Percentiles rank a stretch among this genome's conserved stretches.
phyloP scores from a whole-genome alignment of 257 asterid species.

The Scutellaria baicalensis region DNA sequence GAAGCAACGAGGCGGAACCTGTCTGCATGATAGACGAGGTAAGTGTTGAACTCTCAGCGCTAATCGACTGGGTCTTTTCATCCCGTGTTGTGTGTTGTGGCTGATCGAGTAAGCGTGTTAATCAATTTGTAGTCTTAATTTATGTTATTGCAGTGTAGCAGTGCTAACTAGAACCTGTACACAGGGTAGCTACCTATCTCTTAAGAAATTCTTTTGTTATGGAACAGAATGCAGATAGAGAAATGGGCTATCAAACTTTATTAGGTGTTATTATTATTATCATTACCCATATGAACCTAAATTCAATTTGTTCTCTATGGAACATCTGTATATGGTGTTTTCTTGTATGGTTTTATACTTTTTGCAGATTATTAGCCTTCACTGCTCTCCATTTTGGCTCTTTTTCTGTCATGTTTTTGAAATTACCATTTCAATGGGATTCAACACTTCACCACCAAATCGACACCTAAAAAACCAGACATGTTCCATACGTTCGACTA shows the following conservation, averaged over 20 bases:
- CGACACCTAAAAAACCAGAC: no score
- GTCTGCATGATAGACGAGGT: slow-evolving; percentile 24
- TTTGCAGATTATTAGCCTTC: neutral
- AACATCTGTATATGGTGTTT: neutral
- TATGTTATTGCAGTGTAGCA: slow-evolving; percentile 21
- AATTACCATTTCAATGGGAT: no score
- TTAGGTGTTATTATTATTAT: slow-evolving; percentile 3
- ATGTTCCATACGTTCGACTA: no score
- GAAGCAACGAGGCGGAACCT: slow-evolving; percentile 83
- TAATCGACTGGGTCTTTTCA: neutral
- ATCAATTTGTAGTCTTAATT: slow-evolving; percentile 22
- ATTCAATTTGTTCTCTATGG: slow-evolving; percentile 6
- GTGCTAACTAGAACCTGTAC: slow-evolving; percentile 43
- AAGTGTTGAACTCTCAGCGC: neutral
- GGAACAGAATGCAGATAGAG: slow-evolving; percentile 16
- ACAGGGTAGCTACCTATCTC: slow-evolving; percentile 25
- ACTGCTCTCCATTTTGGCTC: neutral
- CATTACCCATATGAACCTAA: neutral
- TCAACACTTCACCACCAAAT: no score
- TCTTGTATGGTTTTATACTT: neutral
- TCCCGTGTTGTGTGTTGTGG: neutral
- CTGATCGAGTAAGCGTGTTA: neutral
- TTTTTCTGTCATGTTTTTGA: no score
- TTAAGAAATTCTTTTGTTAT: slow-evolving; percentile 1
- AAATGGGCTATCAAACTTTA: slow-evolving; percentile 18